Percentiles rank a stretch among this genome's conserved stretches.
Evolutionary conservation across 139 green algal genomes (phyloP).

Genomic region (Chlorella sp.): DNA sequence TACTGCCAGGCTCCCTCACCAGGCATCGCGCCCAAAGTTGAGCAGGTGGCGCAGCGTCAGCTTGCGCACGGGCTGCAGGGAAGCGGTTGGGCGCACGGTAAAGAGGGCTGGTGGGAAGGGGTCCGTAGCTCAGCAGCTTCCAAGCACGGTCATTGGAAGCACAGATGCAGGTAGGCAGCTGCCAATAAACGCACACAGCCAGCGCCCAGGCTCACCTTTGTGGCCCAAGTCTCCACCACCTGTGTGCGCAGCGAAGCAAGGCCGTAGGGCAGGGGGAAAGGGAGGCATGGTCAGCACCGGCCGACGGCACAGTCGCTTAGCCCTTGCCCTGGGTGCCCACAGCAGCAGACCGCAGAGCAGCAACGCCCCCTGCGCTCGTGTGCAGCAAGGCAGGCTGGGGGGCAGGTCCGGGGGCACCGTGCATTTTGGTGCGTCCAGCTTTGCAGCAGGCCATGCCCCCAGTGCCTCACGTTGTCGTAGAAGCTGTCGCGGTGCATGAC

Average conservation of each 20-base stretch:
- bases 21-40: conserved; percentile 58
- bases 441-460: too few species aligned
- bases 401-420: not conserved
- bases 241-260: not conserved
- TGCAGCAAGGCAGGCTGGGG: not conserved
- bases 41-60: conserved; percentile 77
- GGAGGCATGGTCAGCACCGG: too few species aligned
- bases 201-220: not conserved
- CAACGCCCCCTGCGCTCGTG: too few species aligned
- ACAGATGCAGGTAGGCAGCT: not conserved
- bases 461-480: conserved; percentile 56
- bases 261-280: not conserved
- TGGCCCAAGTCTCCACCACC: not conserved
- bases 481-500: conserved; percentile 51
- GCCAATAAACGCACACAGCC: not conserved
- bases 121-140: too few species aligned
- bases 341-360: too few species aligned
- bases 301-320: too few species aligned
- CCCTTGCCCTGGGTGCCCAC: too few species aligned
- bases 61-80: conserved; percentile 54
- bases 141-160: too few species aligned
- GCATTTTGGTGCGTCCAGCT: not conserved
- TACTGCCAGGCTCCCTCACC: not conserved
- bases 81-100: not conserved
- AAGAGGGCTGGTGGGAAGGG: not conserved